Evolutionary conservation across 768 basidiomycete genomes (phyloP), one percentile per base, ranked within the genome.

Genomic region (Panus rudis): DNA sequence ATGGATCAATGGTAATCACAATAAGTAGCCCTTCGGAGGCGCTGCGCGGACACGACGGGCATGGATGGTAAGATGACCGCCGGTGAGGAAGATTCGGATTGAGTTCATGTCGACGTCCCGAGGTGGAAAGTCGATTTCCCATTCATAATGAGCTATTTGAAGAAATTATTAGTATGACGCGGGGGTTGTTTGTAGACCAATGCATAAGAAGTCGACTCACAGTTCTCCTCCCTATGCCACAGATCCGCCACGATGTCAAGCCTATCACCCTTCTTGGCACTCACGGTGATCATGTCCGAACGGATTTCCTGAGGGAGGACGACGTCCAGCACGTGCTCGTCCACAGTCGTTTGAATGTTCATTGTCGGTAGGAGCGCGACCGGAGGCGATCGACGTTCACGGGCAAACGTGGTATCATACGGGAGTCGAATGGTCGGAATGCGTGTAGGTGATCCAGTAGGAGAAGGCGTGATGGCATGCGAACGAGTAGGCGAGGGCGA

Each of bases 281-380:
- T 70, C 37, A 81, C 70, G 4, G 78, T 81, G 21, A 81, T 75
- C 79, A 81, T 81, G 54, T 81, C 79, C 12, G 75, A 70, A 49
- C 68, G 59, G 34, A 73, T 71, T 8, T 62, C 61, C 37, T 60
- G 53, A 7, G 77, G 76, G 11, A 81, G 69, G 32, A 59, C 59
- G 12, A 78, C 72, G 22, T 63, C 63, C n/a, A 79, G 58, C 4
- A 61, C 68, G 57, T 80, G 68, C 46, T 54, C 61, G 23, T 55
- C 48, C 4, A 57, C 46, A 17, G 69, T 69, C 37, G 71, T 66
- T 31, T 65, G 60, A 37, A 73, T 56, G n/a, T 62, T 49, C 67
- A 78, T 70, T 19, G 63, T 61, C 27, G 78, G 75, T n/a, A 62
- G 43, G 6, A 16, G n/a, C 10, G n/a, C n/a, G n/a, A 16, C 33